A percentile compares a stretch with the other conserved stretches of the same genome.
phyloP scores from a whole-genome alignment of 164 flowering plant genomes.

The Tinospora cordifolia region DNA sequence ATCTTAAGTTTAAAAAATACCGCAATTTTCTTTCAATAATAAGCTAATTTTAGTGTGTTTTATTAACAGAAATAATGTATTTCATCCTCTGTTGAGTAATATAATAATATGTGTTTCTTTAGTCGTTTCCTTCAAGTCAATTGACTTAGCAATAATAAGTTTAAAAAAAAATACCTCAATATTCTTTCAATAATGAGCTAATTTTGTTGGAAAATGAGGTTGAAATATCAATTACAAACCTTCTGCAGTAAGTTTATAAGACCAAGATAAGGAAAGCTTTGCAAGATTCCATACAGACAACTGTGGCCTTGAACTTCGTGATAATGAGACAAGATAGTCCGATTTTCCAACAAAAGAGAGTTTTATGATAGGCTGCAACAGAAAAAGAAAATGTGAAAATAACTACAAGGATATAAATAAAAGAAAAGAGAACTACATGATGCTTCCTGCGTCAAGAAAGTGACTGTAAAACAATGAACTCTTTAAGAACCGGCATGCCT shows the following conservation, averaged over 20 bases:
- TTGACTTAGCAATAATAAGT: too few relatives aligned
- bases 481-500: background rate
- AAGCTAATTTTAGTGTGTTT: background rate
- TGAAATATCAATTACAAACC: conserved; percentile 35
- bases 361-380: conserved; percentile 48
- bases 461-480: background rate
- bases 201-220: background rate
- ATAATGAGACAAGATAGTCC: conserved; percentile 61
- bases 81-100: too few relatives aligned
- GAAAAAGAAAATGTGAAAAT: background rate
- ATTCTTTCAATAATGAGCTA: background rate
- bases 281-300: conserved; percentile 80
- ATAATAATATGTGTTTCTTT: too few relatives aligned
- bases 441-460: background rate
- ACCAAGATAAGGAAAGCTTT: conserved; percentile 62
- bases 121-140: too few relatives aligned
- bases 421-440: background rate
- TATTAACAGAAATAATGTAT: too few relatives aligned
- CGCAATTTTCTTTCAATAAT: background rate
- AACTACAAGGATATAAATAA: background rate
- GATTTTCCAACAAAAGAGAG: conserved; percentile 72
- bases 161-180: too few relatives aligned
- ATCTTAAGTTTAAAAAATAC: too few relatives aligned
- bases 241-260: conserved; percentile 64
- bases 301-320: conserved; percentile 55